Evolutionary conservation across 805 yeast species (phyloP), one percentile per base, ranked within the genome.

Genomic region (Hanseniaspora hatyaiensis): DNA sequence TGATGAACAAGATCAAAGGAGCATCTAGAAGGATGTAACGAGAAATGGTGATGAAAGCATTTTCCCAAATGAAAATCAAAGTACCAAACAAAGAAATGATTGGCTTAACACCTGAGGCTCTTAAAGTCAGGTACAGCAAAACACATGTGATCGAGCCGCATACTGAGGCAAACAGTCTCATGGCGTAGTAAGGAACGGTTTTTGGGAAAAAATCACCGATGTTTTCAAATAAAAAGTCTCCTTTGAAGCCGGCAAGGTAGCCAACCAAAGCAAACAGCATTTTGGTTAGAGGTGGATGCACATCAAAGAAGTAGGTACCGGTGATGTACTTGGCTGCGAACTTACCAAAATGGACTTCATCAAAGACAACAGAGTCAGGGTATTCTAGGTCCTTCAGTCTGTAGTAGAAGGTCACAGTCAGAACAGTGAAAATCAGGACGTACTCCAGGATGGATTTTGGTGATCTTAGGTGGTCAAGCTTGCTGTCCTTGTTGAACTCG

Each of bases 291-390:
- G 94, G 94, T 8, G 94, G 94, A 59, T 82, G 83, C 37, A 77
- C 80, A 60, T 80, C 88, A 74, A 81, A 71, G 63, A 81, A 82
- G 58, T 69, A 81, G 15, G 63, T 63, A 16, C 85, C 83, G 46
- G 66, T 63, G 47, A 78, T 71, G 66, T 87, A 92, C 64, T 83
- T 78, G 50, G 80, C 73, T 28, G 96, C 95, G 66, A 89, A 92
- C n/a, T 94, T 94, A 49, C 98, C 98, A 58, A 92, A 92, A 64
- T 84, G 94, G 34, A 83, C 92, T 63, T 89, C 98, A 63, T 87
- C 95, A 54, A 84, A 84, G 11, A 89, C 95, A 31, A 87, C 94
- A 24, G 88, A 77, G 56, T 77, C 65, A 33, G 99, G 99, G 52
- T 66, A 59, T 23, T 73, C 67, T 50, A 92, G 67, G 47, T 72